Conservation (phyloP, 1,284 basidiomycete genomes). For the Sanghuangporus weigelae region DNA sequence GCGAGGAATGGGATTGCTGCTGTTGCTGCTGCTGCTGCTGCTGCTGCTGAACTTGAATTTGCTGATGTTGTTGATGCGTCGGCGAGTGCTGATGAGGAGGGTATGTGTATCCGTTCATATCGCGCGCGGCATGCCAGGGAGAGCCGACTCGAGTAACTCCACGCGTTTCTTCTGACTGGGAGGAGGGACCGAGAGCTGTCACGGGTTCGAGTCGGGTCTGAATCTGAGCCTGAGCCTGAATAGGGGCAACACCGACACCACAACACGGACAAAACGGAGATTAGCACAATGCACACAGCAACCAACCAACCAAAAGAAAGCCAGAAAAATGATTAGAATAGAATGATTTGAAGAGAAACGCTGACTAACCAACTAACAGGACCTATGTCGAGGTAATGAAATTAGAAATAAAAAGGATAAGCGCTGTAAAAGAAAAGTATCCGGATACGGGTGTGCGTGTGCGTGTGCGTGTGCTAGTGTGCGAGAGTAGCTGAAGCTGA, state of each 20-base stretch:
- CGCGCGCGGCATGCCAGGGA: conserved; percentile 2
- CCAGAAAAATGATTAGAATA: neutral
- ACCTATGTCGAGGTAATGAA: neutral
- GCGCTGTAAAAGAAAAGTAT: neutral
- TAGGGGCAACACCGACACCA: neutral
- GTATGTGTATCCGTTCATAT: conserved; percentile 14
- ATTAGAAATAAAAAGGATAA: neutral
- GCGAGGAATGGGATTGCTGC: conserved; percentile 11
- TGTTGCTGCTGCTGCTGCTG: conserved; percentile 18
- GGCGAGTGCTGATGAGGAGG: conserved; percentile 5
- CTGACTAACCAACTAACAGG: neutral
- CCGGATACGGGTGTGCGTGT: neutral
- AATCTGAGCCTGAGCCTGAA: neutral
- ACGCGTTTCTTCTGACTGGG: neutral
- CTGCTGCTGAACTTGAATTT: too few relatives aligned
- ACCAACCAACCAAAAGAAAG: neutral
- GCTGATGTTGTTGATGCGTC: neutral
- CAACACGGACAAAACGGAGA: neutral
- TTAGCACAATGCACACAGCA: neutral
- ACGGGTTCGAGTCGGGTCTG: neutral
- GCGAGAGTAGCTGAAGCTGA: neutral
- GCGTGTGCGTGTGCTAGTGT: neutral
- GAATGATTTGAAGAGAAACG: neutral
- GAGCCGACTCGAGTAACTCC: neutral
- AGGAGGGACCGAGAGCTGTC: neutral